These are phyloP conservation scores for Pestalotiopsis sp. DNA, from an alignment of 2,329 filamentous ascomycete species.

Conservation along the genomic window DNA sequence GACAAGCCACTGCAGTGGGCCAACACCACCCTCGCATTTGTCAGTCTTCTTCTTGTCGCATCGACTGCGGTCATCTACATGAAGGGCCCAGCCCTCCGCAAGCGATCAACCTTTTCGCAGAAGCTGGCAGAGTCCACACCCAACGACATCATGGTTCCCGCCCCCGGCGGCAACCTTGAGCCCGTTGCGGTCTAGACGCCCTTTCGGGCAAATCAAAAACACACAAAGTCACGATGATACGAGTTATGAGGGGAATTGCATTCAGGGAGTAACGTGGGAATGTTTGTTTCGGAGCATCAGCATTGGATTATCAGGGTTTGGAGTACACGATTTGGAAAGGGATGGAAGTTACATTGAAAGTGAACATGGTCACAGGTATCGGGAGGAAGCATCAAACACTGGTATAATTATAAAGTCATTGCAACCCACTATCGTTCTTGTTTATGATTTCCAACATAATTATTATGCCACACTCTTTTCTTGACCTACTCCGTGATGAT, in stretches of 20 bases:
- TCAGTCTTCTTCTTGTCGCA: constrained; percentile 52
- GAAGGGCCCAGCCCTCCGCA: constrained; percentile 55
- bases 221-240: neutral
- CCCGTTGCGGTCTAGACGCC: neutral
- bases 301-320: too few species aligned
- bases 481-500: too few species aligned
- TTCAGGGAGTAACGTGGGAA: neutral
- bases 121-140: constrained; percentile 47
- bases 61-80: constrained; percentile 59
- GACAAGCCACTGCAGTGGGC: constrained; percentile 50
- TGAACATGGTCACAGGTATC: too few species aligned
- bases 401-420: too few species aligned
- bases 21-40: constrained; percentile 52
- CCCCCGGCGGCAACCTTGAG: neutral
- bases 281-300: too few species aligned
- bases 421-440: too few species aligned
- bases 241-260: neutral
- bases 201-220: neutral
- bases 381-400: too few species aligned
- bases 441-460: too few species aligned
- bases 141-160: neutral
- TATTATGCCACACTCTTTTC: too few species aligned
- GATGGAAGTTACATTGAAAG: too few species aligned
- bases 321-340: too few species aligned
- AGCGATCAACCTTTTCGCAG: constrained; percentile 58